Evolutionary conservation across 768 basidiomycete species (phyloP), one percentile per base, ranked within the genome.

Genomic region (Suillus subalutaceus): DNA sequence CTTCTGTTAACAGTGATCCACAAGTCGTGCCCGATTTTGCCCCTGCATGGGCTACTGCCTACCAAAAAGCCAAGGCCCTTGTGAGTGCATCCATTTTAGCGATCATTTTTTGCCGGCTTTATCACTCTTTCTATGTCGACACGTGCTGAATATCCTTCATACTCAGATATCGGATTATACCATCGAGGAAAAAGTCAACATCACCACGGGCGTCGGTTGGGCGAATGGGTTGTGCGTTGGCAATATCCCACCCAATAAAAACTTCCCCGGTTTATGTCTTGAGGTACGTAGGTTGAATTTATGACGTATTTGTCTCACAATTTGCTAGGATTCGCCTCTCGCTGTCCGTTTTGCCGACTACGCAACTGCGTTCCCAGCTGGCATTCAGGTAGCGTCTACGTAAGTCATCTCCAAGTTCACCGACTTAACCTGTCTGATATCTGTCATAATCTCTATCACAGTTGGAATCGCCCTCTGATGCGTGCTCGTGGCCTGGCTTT

Each of bases 401-500:
- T 92, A 74, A 69, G 85, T 77, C 58, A 12, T 40, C 37, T 35
- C 30, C 57, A 23, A 61, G 71, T 23, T 67, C 48, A 26, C 18
- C 26, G 57, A 84, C 74, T 50, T 81, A 74, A 65, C 77, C 48
- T 43, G 8, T 48, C 41, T 37, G 30, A 35, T 35, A 35, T 35
- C 32, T 32, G 5, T 5, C 32, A 32, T 32, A 32, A 50, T 41
- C 26, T 52, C n/a, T 38, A 41, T 15, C 57, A 60, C 64, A 88
- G 88, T 15, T 87, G 85, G 71, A 86, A 90, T 73, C 81, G 85
- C 37, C 80, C 88, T 41, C 76, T 92, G 10, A 90, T 91, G 81
- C 83, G 86, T 60, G 81, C 82, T 43, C 81, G 90, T 56, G 90
- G 88, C 5, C 77, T 80, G 4, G 89, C 89, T 0, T 77, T 92